Evolutionary conservation across 345 rosid genomes (phyloP), one percentile per base, ranked within the genome.

Genomic region (Excoecaria agallocha): DNA sequence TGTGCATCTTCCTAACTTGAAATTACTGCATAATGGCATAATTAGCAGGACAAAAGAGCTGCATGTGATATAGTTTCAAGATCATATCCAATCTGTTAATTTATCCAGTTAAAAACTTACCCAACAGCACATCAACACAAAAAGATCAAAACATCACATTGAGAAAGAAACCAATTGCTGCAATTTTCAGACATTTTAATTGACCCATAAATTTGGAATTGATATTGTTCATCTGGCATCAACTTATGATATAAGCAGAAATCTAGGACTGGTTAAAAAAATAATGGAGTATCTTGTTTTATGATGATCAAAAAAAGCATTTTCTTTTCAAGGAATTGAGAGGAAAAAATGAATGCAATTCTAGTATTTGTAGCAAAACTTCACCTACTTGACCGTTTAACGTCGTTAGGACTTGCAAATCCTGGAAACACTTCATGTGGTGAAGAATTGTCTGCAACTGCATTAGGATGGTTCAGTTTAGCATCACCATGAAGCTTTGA

Each of bases 341-440:
- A 61, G 46, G 63, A 38, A 0, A 70, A 79, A 50, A 66, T 64
- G 57, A 12, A 70, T 51, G 45, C 24, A 71, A 61, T 72, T 38
- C 43, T 54, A 8, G 39, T 38, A 39, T 30, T 6, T 11, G n/a
- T 22, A 38, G 50, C 7, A 64, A 30, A 19, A 30, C 25, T 62
- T 61, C 24, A 22, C 58, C 25, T 81, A 91, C 98, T 97, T 78
- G 93, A 82, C 54, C 79, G 87, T 74, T 84, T 85, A 74, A 83
- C 72, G 68, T 84, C 87, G 72, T 76, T 86, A 59, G 89, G 85
- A 80, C 87, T 87, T 80, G 89, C 81, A 85, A 91, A 88, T 84
- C 92, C 97, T 6, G 88, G 85, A 78, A 90, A 87, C 71, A 82
- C 98, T 79, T 91, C 91, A 43, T 80, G 71, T 30, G 84, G 84